Percentiles rank a stretch among this genome's conserved stretches.
Evolutionary conservation across 768 basidiomycete genomes (phyloP).

Genomic region (Boletus sp.): DNA sequence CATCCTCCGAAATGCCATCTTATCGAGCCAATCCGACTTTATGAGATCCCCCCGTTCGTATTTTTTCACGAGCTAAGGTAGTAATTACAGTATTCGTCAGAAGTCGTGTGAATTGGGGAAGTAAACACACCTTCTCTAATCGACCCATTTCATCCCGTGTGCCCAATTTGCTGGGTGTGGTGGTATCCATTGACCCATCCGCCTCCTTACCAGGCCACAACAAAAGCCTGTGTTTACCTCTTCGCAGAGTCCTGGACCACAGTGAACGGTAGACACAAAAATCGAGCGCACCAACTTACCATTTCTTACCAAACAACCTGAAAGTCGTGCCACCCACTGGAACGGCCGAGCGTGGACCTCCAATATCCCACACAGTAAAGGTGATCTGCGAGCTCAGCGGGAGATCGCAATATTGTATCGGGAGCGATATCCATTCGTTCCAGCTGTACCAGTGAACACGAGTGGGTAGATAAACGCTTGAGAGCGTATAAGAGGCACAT

Average conservation of each 20-base stretch:
- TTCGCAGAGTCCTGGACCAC: conserved; percentile 67
- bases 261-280: background rate
- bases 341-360: conserved; percentile 69
- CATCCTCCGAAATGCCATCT: conserved; percentile 90
- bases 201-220: conserved; percentile 84
- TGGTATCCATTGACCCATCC: conserved; percentile 76
- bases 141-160: conserved; percentile 91
- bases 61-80: conserved; percentile 79
- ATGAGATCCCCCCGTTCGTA: conserved; percentile 92
- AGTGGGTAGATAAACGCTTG: background rate
- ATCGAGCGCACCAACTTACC: conserved; percentile 42
- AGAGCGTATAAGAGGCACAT: conserved; percentile 20
- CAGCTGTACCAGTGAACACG: conserved; percentile 49
- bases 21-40: conserved; percentile 95
- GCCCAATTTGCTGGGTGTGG: conserved; percentile 84
- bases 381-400: conserved; percentile 84
- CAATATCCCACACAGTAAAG: conserved; percentile 96
- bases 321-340: conserved; percentile 93
- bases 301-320: conserved; percentile 89
- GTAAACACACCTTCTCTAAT: conserved; percentile 70
- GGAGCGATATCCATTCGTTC: conserved; percentile 94
- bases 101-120: background rate
- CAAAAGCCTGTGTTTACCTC: conserved; percentile 86
- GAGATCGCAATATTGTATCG: conserved; percentile 92
- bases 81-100: background rate